Evolutionary conservation across 345 rosid species (phyloP), one percentile per base, ranked within the genome.

Genomic region (Melaleuca alternifolia): DNA sequence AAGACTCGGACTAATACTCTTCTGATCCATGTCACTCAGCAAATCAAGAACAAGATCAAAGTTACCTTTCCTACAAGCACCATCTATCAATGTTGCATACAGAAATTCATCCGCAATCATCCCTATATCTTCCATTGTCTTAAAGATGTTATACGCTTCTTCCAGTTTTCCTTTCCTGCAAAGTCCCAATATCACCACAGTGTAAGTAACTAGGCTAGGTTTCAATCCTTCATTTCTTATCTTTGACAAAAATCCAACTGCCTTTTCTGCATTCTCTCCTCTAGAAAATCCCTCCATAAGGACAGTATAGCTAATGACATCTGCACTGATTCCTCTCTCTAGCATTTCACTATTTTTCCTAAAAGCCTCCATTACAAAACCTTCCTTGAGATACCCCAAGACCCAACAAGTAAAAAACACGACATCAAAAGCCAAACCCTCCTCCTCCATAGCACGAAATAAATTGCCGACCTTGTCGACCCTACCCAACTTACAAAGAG

Each of bases 81-180:
- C 98, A 89, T 92, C 94, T 56, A 95, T 89, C 94, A 96, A 90
- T n/a, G 94, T 93, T 30, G 92, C 96, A 89, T 92, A 96, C 54
- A 93, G n/a, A 87, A 89, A 90, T 91, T 94, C 99, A 90, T 95
- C 96, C 85, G 84, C 89, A 87, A 90, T 87, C 26, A 92, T 87
- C 84, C 95, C 99, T 83, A 89, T 51, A 81, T 89, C 88, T 51
- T 92, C 86, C 88, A 93, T 90, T 88, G 85, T 92, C 92, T 91
- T 90, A 75, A 95, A 94, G 52, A 95, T 82, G 3, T 84, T 8
- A 85, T 93, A 89, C 23, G 98, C 98, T 86, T 93, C 95, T 54
- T 92, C 95, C 48, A 94, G 82, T 86, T 91, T 94, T 87, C 95
- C 93, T 83, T 90, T 90, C 88, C 84, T 92, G 88, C 96, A 95